phyloP scores from a whole-genome alignment of 805 yeast species.

The Candida oleophila region DNA sequence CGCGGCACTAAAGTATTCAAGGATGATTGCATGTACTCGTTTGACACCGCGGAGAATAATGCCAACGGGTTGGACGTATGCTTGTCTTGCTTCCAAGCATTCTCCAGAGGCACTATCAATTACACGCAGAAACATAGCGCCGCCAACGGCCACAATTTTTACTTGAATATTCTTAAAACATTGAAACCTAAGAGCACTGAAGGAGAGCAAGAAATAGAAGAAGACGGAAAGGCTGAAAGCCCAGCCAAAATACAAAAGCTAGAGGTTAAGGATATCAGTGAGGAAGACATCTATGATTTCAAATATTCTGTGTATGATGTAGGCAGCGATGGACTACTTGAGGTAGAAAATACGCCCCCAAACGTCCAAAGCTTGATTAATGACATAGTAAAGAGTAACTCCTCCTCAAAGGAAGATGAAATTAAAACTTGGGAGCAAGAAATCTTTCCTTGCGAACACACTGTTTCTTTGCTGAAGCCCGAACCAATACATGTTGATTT shows the following conservation, averaged over 20 bases:
- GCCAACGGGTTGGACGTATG: conserved; percentile 71
- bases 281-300: conserved; percentile 60
- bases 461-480: conserved; percentile 43
- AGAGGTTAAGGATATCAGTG: conserved; percentile 62
- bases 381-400: conserved; percentile 53
- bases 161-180: conserved; percentile 56
- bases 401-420: conserved; percentile 62
- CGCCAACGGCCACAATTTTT: conserved; percentile 52
- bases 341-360: conserved; percentile 20
- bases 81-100: conserved; percentile 68
- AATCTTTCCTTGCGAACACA: conserved; percentile 76
- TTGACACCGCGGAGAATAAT: conserved; percentile 59
- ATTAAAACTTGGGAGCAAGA: conserved; percentile 92
- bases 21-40: conserved; percentile 89
- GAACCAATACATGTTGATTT: conserved; percentile 36
- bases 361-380: conserved; percentile 32
- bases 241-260: conserved; percentile 57
- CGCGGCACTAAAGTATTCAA: conserved; percentile 52
- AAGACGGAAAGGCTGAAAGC: conserved; percentile 22
- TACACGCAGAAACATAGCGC: conserved; percentile 60
- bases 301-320: conserved; percentile 41
- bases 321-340: conserved; percentile 22
- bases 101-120: conserved; percentile 45
- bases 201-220: conserved; percentile 9
- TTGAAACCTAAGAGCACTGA: conserved; percentile 40